Percentiles rank a stretch among this genome's conserved stretches.
phyloP scores from a whole-genome alignment of 2,329 filamentous ascomycete species.

The Neonectria ditissima region DNA sequence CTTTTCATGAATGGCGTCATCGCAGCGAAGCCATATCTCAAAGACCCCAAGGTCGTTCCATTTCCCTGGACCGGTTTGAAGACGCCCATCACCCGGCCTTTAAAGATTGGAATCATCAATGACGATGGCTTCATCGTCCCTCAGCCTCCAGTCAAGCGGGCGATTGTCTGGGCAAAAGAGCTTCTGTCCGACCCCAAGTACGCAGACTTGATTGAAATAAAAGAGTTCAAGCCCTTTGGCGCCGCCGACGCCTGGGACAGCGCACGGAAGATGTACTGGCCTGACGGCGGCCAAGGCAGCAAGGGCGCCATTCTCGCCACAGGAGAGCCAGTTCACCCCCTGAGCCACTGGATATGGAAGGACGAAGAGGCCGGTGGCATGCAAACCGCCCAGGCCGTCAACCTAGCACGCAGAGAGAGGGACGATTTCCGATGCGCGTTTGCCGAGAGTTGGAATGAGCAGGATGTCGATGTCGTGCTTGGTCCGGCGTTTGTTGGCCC shows the following conservation, averaged over 20 bases:
- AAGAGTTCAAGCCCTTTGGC: constrained; percentile 50
- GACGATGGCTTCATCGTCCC: constrained; percentile 53
- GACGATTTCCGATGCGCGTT: constrained; percentile 50
- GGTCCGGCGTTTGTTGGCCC: constrained; percentile 53
- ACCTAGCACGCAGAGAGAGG: constrained; percentile 32
- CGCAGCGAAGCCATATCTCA: constrained; percentile 33
- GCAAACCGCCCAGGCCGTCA: constrained; percentile 34
- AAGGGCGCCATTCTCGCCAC: constrained; percentile 48
- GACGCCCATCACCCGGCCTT: constrained; percentile 20
- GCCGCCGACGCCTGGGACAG: constrained; percentile 44
- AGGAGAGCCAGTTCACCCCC: constrained; percentile 58
- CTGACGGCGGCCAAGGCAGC: constrained; percentile 53
- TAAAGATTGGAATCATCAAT: constrained; percentile 58
- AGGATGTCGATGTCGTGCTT: constrained; percentile 53
- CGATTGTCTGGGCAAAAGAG: constrained; percentile 50
- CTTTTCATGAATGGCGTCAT: constrained; percentile 34
- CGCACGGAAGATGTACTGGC: constrained; percentile 59
- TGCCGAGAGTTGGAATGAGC: constrained; percentile 49
- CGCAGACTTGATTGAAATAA: constrained; percentile 46
- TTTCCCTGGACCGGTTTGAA: constrained; percentile 47
- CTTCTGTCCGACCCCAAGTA: constrained; percentile 35
- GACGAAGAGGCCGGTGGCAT: constrained; percentile 44
- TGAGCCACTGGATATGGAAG: constrained; percentile 56
- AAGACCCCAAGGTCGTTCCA: constrained; percentile 46
- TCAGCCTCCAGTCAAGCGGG: constrained; percentile 54